Evolutionary conservation across 1,284 basidiomycete species (phyloP).

Genomic region (Anthracocystis panici-leucophaei): DNA sequence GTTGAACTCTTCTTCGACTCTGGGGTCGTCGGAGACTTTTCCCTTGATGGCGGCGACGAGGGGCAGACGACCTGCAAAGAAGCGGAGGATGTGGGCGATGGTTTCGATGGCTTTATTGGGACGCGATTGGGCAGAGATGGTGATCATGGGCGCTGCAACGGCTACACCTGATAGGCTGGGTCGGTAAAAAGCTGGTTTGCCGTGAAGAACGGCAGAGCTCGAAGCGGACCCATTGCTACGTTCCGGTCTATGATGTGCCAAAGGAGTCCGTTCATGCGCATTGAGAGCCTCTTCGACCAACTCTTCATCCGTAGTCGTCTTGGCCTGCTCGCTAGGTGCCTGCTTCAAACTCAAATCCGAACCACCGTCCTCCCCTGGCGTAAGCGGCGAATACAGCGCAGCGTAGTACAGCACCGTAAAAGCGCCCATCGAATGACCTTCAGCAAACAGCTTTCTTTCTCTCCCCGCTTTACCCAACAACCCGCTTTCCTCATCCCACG

Average conservation of each 20-base stretch:
- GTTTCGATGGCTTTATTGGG: slow-evolving; percentile 70
- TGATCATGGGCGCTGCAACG: slow-evolving; percentile 72
- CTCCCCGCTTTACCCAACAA: slow-evolving; percentile 27
- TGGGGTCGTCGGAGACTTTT: slow-evolving; percentile 73
- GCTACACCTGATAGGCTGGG: slow-evolving; percentile 68
- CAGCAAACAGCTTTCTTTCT: slow-evolving; percentile 68
- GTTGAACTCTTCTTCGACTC: slow-evolving; percentile 68
- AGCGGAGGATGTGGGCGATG: slow-evolving; percentile 69
- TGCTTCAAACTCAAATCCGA: slow-evolving; percentile 43
- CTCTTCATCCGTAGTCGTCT: slow-evolving; percentile 27
- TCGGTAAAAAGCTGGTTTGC: slow-evolving; percentile 37
- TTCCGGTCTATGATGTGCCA: slow-evolving; percentile 27
- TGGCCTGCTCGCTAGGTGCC: slow-evolving; percentile 36
- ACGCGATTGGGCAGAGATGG: slow-evolving; percentile 70
- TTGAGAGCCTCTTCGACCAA: slow-evolving; percentile 31
- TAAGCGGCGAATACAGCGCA: slow-evolving; percentile 62
- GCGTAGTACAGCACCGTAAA: slow-evolving; percentile 70
- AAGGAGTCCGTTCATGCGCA: slow-evolving; percentile 27
- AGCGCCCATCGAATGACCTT: slow-evolving; percentile 71
- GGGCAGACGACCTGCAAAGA: slow-evolving; percentile 71
- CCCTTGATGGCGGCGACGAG: slow-evolving; percentile 71
- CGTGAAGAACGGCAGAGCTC: slow-evolving; percentile 15
- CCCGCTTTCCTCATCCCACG: slow-evolving; percentile 46
- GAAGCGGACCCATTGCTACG: slow-evolving; percentile 7
- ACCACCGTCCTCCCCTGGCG: slow-evolving; percentile 34